These are phyloP conservation scores for Graphiopsis chlorocephala DNA, from an alignment of 2,329 filamentous ascomycete genomes.

Conservation along the genomic window DNA sequence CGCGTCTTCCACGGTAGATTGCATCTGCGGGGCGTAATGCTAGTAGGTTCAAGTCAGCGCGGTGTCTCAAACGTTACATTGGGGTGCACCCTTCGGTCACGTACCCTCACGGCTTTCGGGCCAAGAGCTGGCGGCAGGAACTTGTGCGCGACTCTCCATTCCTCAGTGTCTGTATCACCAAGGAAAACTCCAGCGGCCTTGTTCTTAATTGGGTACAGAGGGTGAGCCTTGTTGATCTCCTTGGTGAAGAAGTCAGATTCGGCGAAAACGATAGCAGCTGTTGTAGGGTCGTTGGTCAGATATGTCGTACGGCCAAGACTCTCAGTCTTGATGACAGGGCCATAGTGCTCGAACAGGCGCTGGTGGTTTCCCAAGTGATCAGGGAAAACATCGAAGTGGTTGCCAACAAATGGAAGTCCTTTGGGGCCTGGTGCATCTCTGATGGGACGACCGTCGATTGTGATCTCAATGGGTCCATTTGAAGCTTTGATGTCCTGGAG, in stretches of 20 bases:
- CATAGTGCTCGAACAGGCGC: constrained; percentile 40
- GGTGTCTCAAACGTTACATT: too few relatives aligned
- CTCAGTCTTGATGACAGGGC: constrained; percentile 38
- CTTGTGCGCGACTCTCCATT: constrained; percentile 57
- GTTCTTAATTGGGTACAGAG: constrained; percentile 35
- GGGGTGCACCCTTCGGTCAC: too few relatives aligned
- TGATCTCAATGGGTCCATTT: constrained; percentile 35
- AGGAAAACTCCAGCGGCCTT: constrained; percentile 34
- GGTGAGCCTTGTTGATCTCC: constrained; percentile 36
- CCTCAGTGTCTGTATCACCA: constrained; percentile 51
- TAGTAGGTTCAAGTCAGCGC: too few relatives aligned
- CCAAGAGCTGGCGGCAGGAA: constrained; percentile 59
- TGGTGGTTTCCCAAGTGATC: constrained; percentile 44
- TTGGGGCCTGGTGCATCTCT: constrained; percentile 41
- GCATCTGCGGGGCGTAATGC: constrained; percentile 60
- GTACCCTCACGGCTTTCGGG: constrained; percentile 60
- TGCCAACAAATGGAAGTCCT: constrained; percentile 38
- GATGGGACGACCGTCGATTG: constrained; percentile 51
- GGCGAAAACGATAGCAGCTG: constrained; percentile 34
- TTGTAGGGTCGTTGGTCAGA: constrained; percentile 38
- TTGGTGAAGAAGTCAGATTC: constrained; percentile 44
- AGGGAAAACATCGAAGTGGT: constrained; percentile 37
- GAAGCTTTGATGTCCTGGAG: constrained; percentile 34
- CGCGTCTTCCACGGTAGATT: constrained; percentile 51
- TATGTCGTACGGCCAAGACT: constrained; percentile 38